These are phyloP conservation scores for Penicillium verrucosum DNA, from an alignment of 2,329 filamentous ascomycete species.

Conservation along the genomic window DNA sequence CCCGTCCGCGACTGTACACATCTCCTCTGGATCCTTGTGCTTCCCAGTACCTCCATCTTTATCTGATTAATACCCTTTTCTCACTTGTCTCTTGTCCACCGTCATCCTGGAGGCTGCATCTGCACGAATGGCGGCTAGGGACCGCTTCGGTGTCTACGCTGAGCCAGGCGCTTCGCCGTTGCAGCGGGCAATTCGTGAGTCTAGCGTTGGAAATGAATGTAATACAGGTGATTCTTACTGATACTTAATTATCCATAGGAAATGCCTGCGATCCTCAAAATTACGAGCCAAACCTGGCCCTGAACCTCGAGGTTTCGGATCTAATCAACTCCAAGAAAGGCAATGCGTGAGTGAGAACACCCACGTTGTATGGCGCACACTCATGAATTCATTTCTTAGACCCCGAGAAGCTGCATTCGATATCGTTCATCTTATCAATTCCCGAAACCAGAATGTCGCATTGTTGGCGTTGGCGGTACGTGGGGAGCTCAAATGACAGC, in stretches of 20 bases:
- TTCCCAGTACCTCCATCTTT: constrained; percentile 4
- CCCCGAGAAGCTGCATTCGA: constrained; percentile 91
- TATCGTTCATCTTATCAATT: constrained; percentile 93
- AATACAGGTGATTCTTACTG: constrained; percentile 7
- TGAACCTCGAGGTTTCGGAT: constrained; percentile 95
- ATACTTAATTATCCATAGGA: constrained; percentile 46
- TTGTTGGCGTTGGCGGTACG: constrained; percentile 74
- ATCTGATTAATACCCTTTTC: constrained; percentile 5
- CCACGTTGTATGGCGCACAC: constrained; percentile 14
- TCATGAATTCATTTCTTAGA: constrained; percentile 37
- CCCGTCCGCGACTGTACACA: constrained; percentile 16
- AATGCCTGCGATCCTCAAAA: constrained; percentile 96
- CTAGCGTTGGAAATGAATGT: not conserved
- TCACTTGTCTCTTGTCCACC: constrained; percentile 14
- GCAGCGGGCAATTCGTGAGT: constrained; percentile 81
- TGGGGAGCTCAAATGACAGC: constrained; percentile 18
- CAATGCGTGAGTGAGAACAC: constrained; percentile 58
- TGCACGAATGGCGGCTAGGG: constrained; percentile 89
- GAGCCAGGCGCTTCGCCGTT: constrained; percentile 79
- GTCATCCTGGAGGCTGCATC: constrained; percentile 84
- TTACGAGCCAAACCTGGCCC: constrained; percentile 93
- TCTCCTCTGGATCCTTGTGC: constrained; percentile 13
- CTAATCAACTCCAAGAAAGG: constrained; percentile 97
- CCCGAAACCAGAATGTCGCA: constrained; percentile 93
- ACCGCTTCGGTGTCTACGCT: constrained; percentile 83